phyloP scores from a whole-genome alignment of 106 monocot genomes.

The Cymbidium sinense region DNA sequence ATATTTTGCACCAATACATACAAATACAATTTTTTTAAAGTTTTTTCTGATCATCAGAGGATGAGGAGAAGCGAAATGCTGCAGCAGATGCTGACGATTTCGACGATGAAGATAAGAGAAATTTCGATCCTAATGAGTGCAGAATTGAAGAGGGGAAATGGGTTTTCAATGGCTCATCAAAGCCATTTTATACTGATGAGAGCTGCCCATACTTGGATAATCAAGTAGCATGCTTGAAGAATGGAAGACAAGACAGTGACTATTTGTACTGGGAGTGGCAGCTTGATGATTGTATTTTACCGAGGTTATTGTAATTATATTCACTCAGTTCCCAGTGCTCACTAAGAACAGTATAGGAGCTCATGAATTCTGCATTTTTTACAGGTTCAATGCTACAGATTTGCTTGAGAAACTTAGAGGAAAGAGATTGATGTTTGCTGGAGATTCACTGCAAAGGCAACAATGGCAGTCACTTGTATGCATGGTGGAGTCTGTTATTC shows the following conservation, averaged over 20 bases:
- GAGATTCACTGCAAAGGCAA: conserved; percentile 52
- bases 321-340: neutral
- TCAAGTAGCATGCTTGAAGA: conserved; percentile 41
- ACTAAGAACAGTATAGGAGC: neutral
- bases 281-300: conserved; percentile 59
- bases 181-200: conserved; percentile 40
- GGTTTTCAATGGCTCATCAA: conserved; percentile 47
- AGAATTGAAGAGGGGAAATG: conserved; percentile 64
- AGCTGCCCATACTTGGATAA: conserved; percentile 73
- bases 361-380: neutral
- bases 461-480: conserved; percentile 64
- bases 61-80: conserved; percentile 5
- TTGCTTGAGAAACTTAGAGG: conserved; percentile 58
- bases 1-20: neutral
- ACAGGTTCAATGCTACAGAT: conserved; percentile 37
- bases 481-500: conserved; percentile 38
- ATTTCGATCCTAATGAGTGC: conserved; percentile 39
- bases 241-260: conserved; percentile 70
- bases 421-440: conserved; percentile 64
- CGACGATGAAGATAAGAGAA: conserved; percentile 25
- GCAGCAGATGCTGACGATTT: conserved; percentile 5
- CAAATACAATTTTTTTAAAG: neutral
- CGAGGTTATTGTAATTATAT: conserved; percentile 36
- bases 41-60: conserved; percentile 7
- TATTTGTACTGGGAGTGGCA: conserved; percentile 79